Conservation (phyloP, 768 basidiomycete species). For the Suillus subalutaceus region DNA sequence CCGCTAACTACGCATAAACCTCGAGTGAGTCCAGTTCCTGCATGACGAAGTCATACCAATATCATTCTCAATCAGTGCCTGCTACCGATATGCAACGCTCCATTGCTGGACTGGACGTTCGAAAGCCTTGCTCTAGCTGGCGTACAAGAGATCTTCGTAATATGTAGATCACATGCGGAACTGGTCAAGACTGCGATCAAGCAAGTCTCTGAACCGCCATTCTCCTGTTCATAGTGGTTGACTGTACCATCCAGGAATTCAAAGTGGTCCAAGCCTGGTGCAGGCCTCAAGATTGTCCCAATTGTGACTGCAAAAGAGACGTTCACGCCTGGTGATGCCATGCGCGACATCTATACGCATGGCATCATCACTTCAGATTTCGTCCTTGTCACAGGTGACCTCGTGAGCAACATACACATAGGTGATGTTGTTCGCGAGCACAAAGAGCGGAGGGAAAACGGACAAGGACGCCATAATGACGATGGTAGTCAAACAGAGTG, state of each 20-base stretch:
- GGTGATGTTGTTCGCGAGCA: constrained; percentile 88
- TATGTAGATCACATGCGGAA: constrained; percentile 89
- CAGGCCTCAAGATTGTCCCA: constrained; percentile 81
- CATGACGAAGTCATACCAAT: constrained; percentile 19
- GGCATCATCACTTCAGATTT: constrained; percentile 91
- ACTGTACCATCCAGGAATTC: constrained; percentile 55
- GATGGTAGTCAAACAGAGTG: constrained; percentile 86
- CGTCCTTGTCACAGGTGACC: constrained; percentile 87
- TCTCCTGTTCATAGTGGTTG: constrained; percentile 9
- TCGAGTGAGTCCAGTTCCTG: constrained; percentile 55
- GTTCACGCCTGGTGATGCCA: constrained; percentile 87
- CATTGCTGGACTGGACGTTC: constrained; percentile 94
- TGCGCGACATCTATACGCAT: constrained; percentile 92
- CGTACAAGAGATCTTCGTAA: constrained; percentile 94
- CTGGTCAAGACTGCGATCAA: constrained; percentile 83
- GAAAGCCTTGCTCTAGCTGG: constrained; percentile 94
- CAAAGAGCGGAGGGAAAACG: constrained; percentile 81
- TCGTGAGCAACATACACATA: constrained; percentile 91
- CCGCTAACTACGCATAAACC: constrained; percentile 89
- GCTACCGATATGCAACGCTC: constrained; percentile 91
- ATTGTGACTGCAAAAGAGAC: constrained; percentile 86
- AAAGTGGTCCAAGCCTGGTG: constrained; percentile 81
- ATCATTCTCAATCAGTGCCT: constrained; percentile 62
- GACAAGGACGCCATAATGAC: constrained; percentile 98
- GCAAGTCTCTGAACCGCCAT: constrained; percentile 43